phyloP scores from a whole-genome alignment of 2,329 filamentous ascomycete genomes.

The Xylariaceae sp. region DNA sequence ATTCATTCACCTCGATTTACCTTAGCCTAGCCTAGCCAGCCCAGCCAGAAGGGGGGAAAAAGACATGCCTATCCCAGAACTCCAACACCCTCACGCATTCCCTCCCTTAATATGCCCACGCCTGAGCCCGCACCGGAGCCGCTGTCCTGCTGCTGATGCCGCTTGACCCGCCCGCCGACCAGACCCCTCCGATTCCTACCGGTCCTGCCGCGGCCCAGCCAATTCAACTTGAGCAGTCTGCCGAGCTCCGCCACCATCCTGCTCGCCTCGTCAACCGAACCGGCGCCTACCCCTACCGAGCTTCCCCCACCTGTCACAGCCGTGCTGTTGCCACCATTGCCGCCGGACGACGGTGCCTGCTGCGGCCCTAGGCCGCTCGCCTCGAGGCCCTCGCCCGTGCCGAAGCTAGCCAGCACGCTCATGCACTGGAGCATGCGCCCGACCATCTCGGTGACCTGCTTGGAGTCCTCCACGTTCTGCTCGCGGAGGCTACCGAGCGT shows the following conservation, averaged over 20 bases:
- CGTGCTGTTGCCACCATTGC: constrained; percentile 1
- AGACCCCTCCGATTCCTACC: constrained; percentile 88
- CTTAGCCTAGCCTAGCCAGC: neutral
- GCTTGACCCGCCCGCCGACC: constrained; percentile 67
- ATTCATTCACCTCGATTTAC: neutral
- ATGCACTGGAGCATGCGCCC: constrained; percentile 96
- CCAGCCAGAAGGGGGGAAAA: too few relatives aligned
- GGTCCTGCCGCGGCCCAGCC: constrained; percentile 87
- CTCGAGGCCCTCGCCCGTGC: constrained; percentile 28
- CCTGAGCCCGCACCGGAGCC: neutral
- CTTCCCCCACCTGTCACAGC: constrained; percentile 33
- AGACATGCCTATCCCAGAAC: constrained; percentile 25
- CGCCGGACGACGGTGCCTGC: constrained; percentile 1
- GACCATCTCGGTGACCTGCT: constrained; percentile 90
- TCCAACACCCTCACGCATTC: constrained; percentile 32
- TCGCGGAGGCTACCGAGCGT: constrained; percentile 51
- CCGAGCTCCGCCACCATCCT: constrained; percentile 81
- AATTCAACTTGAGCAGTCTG: constrained; percentile 91
- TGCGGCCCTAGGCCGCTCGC: constrained; percentile 17
- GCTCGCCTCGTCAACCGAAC: constrained; percentile 64
- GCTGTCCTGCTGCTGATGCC: constrained; percentile 45
- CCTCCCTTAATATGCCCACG: constrained; percentile 20
- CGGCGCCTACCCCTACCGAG: constrained; percentile 31
- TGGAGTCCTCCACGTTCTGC: constrained; percentile 67
- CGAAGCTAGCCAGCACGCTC: constrained; percentile 81